Conservation (phyloP, 495 filamentous ascomycete genomes). For the Apodospora peruviana region DNA sequence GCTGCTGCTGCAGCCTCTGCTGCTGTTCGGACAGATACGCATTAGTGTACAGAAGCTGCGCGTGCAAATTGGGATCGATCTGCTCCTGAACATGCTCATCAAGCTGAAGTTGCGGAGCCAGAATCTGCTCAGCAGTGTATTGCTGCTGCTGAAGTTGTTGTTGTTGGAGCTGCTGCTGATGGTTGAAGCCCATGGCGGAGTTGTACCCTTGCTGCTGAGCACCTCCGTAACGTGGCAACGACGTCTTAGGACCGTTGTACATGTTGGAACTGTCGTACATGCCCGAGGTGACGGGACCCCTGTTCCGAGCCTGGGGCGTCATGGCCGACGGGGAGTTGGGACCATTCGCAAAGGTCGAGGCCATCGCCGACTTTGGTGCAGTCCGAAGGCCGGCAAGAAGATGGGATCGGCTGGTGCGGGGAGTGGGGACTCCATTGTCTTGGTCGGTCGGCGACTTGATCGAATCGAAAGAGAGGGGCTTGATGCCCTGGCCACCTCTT, state of each 20-base stretch:
- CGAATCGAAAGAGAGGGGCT: conserved; percentile 73
- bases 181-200: too few relatives aligned
- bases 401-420: conserved; percentile 90
- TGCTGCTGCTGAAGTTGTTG: conserved; percentile 32
- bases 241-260: conserved; percentile 49
- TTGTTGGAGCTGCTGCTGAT: conserved; percentile 14
- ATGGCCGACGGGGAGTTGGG: conserved; percentile 52
- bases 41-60: conserved; percentile 79
- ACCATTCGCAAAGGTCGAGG: conserved; percentile 58
- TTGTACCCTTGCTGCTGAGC: too few relatives aligned
- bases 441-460: conserved; percentile 43
- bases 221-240: conserved; percentile 35
- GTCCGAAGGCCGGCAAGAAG: conserved; percentile 91
- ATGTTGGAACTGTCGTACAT: conserved; percentile 39
- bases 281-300: conserved; percentile 43
- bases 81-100: conserved; percentile 58
- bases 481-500: conserved; percentile 75
- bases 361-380: conserved; percentile 76
- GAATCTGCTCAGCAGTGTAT: conserved; percentile 68
- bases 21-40: conserved; percentile 83
- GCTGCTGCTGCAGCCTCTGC: conserved; percentile 66
- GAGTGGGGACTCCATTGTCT: conserved; percentile 62
- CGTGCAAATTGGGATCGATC: conserved; percentile 77
- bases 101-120: conserved; percentile 73
- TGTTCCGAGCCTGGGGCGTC: conserved; percentile 26